Conservation (phyloP, 768 basidiomycete genomes). For the Podaxis sp. region DNA sequence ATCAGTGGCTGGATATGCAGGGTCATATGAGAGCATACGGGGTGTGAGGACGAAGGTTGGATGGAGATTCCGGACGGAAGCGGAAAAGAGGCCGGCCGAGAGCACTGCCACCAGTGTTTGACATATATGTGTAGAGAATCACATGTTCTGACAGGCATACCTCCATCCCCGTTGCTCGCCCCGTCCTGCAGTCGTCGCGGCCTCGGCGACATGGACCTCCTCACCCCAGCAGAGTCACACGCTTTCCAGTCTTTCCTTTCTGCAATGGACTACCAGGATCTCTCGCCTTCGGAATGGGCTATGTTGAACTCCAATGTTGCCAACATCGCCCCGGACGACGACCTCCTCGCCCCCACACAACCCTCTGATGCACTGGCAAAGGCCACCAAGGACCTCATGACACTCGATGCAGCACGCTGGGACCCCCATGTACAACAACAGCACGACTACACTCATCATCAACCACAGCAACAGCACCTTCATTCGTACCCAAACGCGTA, state of each 20-base stretch:
- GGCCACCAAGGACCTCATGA: slow-evolving; percentile 84
- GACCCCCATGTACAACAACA: slow-evolving; percentile 19
- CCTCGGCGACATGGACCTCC: slow-evolving; percentile 43
- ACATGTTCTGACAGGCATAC: slow-evolving; percentile 3
- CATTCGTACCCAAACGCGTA: slow-evolving; percentile 20
- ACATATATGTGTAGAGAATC: slow-evolving; percentile 5
- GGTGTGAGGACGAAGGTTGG: too few relatives aligned
- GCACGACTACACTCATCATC: slow-evolving; percentile 18
- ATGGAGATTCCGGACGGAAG: neutral
- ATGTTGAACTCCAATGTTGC: slow-evolving; percentile 28
- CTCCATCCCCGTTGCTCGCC: neutral
- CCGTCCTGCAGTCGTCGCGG: neutral
- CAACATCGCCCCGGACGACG: slow-evolving; percentile 29
- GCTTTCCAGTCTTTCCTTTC: slow-evolving; percentile 71
- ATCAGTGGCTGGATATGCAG: too few relatives aligned
- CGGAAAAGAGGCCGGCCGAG: neutral
- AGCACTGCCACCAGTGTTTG: slow-evolving; percentile 7
- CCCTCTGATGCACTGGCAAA: slow-evolving; percentile 68
- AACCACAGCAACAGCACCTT: slow-evolving; percentile 18
- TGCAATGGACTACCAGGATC: slow-evolving; percentile 43
- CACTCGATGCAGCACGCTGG: slow-evolving; percentile 53
- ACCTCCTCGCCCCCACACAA: slow-evolving; percentile 41
- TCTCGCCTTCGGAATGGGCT: slow-evolving; percentile 47
- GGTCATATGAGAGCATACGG: too few relatives aligned
- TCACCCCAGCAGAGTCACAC: slow-evolving; percentile 64